These are phyloP conservation scores for peach (Prunus persica) DNA, from an alignment of 306 rosid genomes.

Conservation along the genomic window Prunus_persica_NCBIv2 NC_034012.1:10969001-10969500, in stretches of 20 bases:
- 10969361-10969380: not conserved
- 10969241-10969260: not conserved
- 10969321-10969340: too few relatives aligned
- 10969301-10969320: not conserved
- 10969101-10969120: slow-evolving; percentile 1
- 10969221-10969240: not conserved
- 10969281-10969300: not conserved
- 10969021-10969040: too few relatives aligned
- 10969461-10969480: too few relatives aligned
- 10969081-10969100: too few relatives aligned
- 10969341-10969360: not conserved
- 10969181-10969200: not conserved
- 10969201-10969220: not conserved
- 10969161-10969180: not conserved
- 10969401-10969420: too few relatives aligned
- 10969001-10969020: too few relatives aligned
- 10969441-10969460: too few relatives aligned
- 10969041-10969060: too few relatives aligned
- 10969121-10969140: not conserved
- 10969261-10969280: not conserved
- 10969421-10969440: too few relatives aligned
- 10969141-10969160: not conserved
- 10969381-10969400: too few relatives aligned
- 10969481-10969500: too few relatives aligned
- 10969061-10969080: too few relatives aligned